Percentiles rank a stretch among this genome's conserved stretches.
These are phyloP conservation scores for Heliamphora exappendiculata DNA, from an alignment of 148 eudicot species.

Conservation along the genomic window DNA sequence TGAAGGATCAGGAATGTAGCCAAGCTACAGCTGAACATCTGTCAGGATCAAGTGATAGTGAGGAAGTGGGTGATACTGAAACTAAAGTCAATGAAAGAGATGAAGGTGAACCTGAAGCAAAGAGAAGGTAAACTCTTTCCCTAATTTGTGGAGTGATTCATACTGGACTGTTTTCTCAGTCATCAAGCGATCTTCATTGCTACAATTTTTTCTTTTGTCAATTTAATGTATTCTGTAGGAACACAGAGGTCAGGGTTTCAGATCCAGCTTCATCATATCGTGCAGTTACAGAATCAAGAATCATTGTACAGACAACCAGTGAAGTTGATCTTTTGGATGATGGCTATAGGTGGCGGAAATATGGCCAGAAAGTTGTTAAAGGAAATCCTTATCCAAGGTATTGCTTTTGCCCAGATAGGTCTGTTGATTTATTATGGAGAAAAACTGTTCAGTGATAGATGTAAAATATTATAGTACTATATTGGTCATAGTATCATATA, in stretches of 20 bases:
- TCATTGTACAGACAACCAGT: conserved; percentile 86
- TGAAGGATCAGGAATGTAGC: conserved; percentile 58
- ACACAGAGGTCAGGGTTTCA: conserved; percentile 45
- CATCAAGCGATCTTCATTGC: conserved; percentile 1
- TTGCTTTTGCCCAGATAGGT: conserved; percentile 7
- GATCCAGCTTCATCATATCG: conserved; percentile 58
- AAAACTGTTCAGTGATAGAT: background rate
- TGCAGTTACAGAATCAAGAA: conserved; percentile 76
- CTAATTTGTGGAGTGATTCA: background rate
- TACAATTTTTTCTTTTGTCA: background rate
- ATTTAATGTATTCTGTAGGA: conserved; percentile 34
- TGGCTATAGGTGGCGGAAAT: conserved; percentile 95
- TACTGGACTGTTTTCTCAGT: background rate
- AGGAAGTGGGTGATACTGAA: conserved; percentile 58
- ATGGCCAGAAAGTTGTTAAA: conserved; percentile 95
- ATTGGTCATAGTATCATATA: no score
- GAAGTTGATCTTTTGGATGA: conserved; percentile 95
- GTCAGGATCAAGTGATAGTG: conserved; percentile 65
- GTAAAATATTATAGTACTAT: no score
- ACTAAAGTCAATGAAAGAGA: conserved; percentile 42
- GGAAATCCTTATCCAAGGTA: conserved; percentile 94
- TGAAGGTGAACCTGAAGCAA: conserved; percentile 73
- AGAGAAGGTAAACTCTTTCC: conserved; percentile 48
- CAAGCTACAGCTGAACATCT: conserved; percentile 46
- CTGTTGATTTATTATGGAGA: no score